phyloP scores from a whole-genome alignment of 441 rosid genomes.

The Isatis lusitanica region DNA sequence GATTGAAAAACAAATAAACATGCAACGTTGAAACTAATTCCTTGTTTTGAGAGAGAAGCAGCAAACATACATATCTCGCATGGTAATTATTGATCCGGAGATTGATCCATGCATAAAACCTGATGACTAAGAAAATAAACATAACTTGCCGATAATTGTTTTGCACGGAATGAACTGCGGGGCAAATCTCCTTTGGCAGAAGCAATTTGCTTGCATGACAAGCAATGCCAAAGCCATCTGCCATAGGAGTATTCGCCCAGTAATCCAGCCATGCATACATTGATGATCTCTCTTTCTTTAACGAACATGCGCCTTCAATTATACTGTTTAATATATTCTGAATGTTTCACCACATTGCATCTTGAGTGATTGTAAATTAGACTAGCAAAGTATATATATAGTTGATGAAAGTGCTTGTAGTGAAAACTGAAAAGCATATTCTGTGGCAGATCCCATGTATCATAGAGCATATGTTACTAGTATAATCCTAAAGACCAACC shows the following conservation, averaged over 20 bases:
- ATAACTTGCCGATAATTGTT: background rate
- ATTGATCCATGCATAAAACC: background rate
- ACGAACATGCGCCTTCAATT: background rate
- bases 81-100: background rate
- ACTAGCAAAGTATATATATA: constrained; percentile 6
- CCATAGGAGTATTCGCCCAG: constrained; percentile 33
- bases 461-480: constrained; percentile 30
- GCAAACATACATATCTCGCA: background rate
- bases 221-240: constrained; percentile 17
- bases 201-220: background rate
- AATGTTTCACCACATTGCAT: background rate
- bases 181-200: constrained; percentile 37
- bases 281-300: background rate
- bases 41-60: background rate
- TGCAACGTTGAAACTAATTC: background rate
- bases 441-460: constrained; percentile 26
- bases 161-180: constrained; percentile 31
- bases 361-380: constrained; percentile 10
- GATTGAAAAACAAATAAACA: background rate
- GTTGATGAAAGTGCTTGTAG: constrained; percentile 1
- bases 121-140: background rate
- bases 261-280: constrained; percentile 18
- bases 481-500: constrained; percentile 29
- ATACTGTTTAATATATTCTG: background rate
- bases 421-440: constrained; percentile 22